Conservation (phyloP, 2,329 filamentous ascomycete species). For the Tolypocladium album region DNA sequence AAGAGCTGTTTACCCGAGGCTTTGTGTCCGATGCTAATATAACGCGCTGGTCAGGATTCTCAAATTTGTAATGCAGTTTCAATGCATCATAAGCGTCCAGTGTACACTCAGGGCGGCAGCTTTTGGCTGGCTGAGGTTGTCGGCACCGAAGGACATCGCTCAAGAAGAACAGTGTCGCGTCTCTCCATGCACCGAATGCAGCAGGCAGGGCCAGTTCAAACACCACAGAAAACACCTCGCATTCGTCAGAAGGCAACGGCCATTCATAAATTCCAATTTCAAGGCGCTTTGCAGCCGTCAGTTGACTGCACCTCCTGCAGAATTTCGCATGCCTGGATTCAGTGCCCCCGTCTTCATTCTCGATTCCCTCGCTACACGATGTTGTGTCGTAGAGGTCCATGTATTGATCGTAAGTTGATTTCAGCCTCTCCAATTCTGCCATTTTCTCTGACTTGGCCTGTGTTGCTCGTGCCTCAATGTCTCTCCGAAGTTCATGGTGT, state of each 20-base stretch:
- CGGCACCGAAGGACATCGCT: constrained; percentile 19
- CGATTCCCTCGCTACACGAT: not conserved
- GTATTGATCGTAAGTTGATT: not conserved
- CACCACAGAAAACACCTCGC: constrained; percentile 29
- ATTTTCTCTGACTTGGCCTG: not conserved
- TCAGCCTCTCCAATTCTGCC: not conserved
- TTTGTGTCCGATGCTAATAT: not conserved
- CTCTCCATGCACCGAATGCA: constrained; percentile 33
- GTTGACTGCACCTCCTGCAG: not conserved
- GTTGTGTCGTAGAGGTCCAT: not conserved
- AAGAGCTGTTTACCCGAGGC: not conserved
- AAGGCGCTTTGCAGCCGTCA: not conserved
- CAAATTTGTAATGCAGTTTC: not conserved
- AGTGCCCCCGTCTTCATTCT: no score
- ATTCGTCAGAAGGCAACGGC: constrained; percentile 31
- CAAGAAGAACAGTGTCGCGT: constrained; percentile 29
- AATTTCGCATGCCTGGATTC: not conserved
- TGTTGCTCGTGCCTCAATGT: not conserved
- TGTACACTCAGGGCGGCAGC: not conserved
- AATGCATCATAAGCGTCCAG: not conserved
- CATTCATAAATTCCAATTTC: constrained; percentile 28
- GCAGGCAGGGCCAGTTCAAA: constrained; percentile 40
- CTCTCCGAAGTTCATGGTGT: not conserved
- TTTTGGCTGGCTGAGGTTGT: not conserved
- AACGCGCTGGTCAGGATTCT: not conserved